These are phyloP conservation scores for Geranium incanum DNA, from an alignment of 441 rosid genomes.

Conservation along the genomic window DNA sequence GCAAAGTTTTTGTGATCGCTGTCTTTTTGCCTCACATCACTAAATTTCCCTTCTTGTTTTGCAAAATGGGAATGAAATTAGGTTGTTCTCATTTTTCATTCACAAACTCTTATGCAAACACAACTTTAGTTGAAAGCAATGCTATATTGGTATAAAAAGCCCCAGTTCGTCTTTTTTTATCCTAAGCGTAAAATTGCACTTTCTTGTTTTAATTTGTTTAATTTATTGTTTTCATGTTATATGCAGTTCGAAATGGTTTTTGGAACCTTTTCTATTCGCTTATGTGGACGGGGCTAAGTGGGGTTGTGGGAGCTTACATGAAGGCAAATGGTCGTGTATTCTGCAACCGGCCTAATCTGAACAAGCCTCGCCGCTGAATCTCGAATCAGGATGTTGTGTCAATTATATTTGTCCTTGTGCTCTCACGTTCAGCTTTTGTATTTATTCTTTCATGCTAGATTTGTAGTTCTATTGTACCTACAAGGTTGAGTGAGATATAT, in stretches of 20 bases:
- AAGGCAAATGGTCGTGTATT: not conserved
- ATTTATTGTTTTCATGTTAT: not conserved
- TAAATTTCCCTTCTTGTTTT: too few relatives aligned
- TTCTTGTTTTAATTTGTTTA: not conserved
- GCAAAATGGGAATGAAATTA: too few relatives aligned
- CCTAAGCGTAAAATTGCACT: not conserved
- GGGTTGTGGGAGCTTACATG: not conserved
- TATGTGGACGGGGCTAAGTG: conserved; percentile 2
- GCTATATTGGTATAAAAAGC: not conserved
- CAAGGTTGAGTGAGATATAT: not conserved
- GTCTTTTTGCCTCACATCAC: too few relatives aligned
- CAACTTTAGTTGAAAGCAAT: not conserved
- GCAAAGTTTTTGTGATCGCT: too few relatives aligned
- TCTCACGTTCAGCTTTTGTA: conserved; percentile 16
- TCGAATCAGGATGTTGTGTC: not conserved
- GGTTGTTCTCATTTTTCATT: too few relatives aligned
- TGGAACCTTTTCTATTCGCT: conserved; percentile 5
- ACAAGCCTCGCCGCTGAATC: conserved; percentile 2
- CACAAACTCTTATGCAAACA: too few relatives aligned
- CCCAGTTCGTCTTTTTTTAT: not conserved
- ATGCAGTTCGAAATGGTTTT: conserved; percentile 40
- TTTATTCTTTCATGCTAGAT: conserved; percentile 16
- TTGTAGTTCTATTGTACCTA: not conserved
- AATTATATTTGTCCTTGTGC: conserved; percentile 7
- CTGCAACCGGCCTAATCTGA: conserved; percentile 6